Percentiles rank a stretch among this genome's conserved stretches.
These are phyloP conservation scores for Trametes punicea DNA, from an alignment of 768 basidiomycete species.

Conservation along the genomic window DNA sequence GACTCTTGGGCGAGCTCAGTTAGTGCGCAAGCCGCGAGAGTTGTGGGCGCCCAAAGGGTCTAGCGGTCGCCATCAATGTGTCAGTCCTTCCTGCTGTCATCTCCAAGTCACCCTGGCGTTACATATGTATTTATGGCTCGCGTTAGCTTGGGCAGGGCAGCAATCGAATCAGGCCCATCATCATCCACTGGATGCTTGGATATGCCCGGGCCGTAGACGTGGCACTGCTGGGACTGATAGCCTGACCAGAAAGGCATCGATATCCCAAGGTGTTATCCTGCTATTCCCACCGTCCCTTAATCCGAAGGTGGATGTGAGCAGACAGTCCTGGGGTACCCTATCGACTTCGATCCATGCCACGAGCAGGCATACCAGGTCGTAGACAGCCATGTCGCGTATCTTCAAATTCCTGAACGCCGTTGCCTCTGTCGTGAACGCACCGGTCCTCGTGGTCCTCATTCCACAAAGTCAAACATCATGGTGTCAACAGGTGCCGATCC, in stretches of 20 bases:
- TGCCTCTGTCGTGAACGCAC: constrained; percentile 28
- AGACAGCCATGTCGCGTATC: constrained; percentile 17
- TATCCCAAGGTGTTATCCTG: neutral
- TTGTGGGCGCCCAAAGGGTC: neutral
- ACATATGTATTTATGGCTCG: too few species aligned
- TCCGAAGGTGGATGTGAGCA: too few species aligned
- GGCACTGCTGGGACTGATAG: neutral
- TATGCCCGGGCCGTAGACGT: too few species aligned
- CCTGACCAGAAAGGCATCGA: neutral
- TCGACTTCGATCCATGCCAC: neutral
- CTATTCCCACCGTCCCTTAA: constrained; percentile 1
- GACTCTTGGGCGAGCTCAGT: too few species aligned
- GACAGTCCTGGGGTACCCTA: neutral
- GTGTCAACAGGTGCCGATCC: constrained; percentile 35
- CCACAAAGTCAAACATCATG: constrained; percentile 32
- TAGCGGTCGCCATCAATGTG: neutral
- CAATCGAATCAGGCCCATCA: too few species aligned
- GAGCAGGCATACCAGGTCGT: neutral
- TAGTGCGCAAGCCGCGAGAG: too few species aligned
- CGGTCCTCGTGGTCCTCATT: constrained; percentile 31
- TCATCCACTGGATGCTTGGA: too few species aligned
- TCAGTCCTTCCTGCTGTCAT: neutral
- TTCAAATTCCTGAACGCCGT: constrained; percentile 29
- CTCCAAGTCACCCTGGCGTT: too few species aligned
- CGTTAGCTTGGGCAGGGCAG: too few species aligned